phyloP scores from a whole-genome alignment of 805 yeast genomes.

The Pichia thaimueangensis region DNA sequence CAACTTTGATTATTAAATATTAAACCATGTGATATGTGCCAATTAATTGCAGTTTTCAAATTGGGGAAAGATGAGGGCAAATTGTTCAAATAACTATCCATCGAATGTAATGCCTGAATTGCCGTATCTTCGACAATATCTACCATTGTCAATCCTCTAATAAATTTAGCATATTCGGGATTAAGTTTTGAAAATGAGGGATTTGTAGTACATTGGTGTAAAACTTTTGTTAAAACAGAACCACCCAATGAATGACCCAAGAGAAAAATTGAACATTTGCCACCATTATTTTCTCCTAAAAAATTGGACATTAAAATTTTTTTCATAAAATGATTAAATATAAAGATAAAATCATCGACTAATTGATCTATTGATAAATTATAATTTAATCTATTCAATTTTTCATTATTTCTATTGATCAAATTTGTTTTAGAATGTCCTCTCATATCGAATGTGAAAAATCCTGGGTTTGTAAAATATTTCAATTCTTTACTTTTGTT shows the following conservation, averaged over 20 bases:
- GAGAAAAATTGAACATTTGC: conserved; percentile 39
- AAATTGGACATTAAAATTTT: conserved; percentile 7
- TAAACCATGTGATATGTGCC: conserved; percentile 64
- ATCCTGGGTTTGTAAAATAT: conserved; percentile 44
- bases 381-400: conserved; percentile 13
- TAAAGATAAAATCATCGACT: conserved; percentile 47
- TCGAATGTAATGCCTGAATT: conserved; percentile 54
- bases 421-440: conserved; percentile 66
- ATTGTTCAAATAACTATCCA: conserved; percentile 58
- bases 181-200: neutral
- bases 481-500: conserved; percentile 5
- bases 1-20: conserved; percentile 61
- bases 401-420: conserved; percentile 15
- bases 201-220: conserved; percentile 19
- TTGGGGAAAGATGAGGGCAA: conserved; percentile 58
- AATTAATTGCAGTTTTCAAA: conserved; percentile 58
- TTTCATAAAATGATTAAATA: conserved; percentile 38
- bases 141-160: conserved; percentile 68
- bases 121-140: conserved; percentile 97
- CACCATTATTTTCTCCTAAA: neutral
- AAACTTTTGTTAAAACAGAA: conserved; percentile 58
- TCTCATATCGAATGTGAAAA: conserved; percentile 70
- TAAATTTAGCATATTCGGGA: conserved; percentile 17
- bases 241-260: conserved; percentile 96
- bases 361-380: conserved; percentile 46